These are phyloP conservation scores for Lecanicillium sp. DNA, from an alignment of 2,329 filamentous ascomycete species.

Conservation along the genomic window DNA sequence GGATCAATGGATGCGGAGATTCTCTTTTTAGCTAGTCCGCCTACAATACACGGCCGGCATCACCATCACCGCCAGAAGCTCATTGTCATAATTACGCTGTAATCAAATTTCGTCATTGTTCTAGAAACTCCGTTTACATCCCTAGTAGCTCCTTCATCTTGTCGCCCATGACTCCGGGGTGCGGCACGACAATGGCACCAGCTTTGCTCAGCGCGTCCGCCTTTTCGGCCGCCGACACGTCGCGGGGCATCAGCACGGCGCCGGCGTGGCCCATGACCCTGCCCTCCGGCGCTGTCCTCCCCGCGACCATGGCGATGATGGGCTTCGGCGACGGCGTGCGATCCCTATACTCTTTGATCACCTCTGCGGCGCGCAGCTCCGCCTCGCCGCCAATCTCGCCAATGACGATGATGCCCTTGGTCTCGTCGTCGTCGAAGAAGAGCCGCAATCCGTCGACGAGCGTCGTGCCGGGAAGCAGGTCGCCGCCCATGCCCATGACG, in stretches of 20 bases:
- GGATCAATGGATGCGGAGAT: neutral
- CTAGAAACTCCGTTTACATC: constrained; percentile 6
- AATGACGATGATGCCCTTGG: constrained; percentile 64
- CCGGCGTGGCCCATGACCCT: constrained; percentile 69
- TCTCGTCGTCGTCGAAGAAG: constrained; percentile 62
- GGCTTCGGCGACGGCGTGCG: constrained; percentile 56
- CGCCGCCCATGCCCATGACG: constrained; percentile 72
- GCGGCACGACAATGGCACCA: constrained; percentile 32
- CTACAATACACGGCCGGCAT: no score
- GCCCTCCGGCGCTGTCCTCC: constrained; percentile 53
- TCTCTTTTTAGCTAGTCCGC: constrained; percentile 11
- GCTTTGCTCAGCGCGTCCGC: constrained; percentile 28
- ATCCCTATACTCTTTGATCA: constrained; percentile 59
- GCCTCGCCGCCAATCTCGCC: constrained; percentile 67
- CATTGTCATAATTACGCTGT: no score
- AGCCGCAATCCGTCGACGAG: constrained; percentile 64
- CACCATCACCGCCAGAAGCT: no score
- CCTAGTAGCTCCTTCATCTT: constrained; percentile 29
- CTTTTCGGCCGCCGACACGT: constrained; percentile 28
- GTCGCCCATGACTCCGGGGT: constrained; percentile 32
- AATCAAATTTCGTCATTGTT: no score
- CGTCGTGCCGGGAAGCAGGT: constrained; percentile 63
- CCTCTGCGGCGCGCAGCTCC: constrained; percentile 65
- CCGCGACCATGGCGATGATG: constrained; percentile 58
- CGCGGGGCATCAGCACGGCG: constrained; percentile 41